A percentile compares a stretch with the other conserved stretches of the same genome.
Evolutionary conservation across 805 yeast species (phyloP).

Genomic region (Saccharomycopsis sp.): DNA sequence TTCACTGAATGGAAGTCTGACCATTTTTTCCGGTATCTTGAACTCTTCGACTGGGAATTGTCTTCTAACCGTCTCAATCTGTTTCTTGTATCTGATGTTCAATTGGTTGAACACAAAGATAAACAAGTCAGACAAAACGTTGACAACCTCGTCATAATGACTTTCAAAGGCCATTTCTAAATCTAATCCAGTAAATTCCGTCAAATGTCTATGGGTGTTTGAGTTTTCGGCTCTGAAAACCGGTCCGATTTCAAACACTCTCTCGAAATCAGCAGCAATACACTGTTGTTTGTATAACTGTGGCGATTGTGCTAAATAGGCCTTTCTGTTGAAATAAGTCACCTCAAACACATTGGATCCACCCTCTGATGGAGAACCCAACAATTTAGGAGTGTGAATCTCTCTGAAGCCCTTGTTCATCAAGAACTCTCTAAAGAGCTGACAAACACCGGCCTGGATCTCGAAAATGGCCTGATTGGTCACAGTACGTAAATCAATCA

Average conservation of each 20-base stretch:
- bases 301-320: constrained; percentile 96
- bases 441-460: constrained; percentile 84
- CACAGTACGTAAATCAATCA: constrained; percentile 91
- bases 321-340: constrained; percentile 85
- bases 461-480: constrained; percentile 97
- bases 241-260: constrained; percentile 93
- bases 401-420: constrained; percentile 66
- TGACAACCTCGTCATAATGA: constrained; percentile 89
- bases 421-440: constrained; percentile 84
- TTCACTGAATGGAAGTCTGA: constrained; percentile 80
- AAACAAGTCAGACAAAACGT: constrained; percentile 61
- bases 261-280: constrained; percentile 96
- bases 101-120: constrained; percentile 83
- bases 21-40: constrained; percentile 90
- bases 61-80: constrained; percentile 82
- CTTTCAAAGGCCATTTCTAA: constrained; percentile 97
- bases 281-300: constrained; percentile 97
- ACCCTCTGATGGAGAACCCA: constrained; percentile 96
- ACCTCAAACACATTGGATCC: constrained; percentile 96
- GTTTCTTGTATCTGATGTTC: constrained; percentile 69
- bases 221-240: constrained; percentile 99
- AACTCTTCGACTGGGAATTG: constrained; percentile 98
- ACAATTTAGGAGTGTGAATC: constrained; percentile 91
- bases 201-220: constrained; percentile 98
- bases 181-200: constrained; percentile 96